phyloP scores from a whole-genome alignment of 1,139 yeast genomes.

The Scheffersomyces cryptocercus region DNA sequence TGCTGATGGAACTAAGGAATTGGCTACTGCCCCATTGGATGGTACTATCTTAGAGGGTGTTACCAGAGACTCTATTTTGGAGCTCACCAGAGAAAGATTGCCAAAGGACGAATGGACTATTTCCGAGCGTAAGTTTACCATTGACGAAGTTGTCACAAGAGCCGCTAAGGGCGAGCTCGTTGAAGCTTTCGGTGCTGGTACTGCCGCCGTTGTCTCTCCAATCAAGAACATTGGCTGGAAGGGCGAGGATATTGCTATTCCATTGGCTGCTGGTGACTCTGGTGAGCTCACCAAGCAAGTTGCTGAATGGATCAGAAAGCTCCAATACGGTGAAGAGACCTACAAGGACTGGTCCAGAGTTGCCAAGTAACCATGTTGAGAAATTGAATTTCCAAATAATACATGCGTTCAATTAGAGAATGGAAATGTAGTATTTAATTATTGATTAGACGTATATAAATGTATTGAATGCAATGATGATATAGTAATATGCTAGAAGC shows the following conservation, averaged over 20 bases:
- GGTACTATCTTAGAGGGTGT: slow-evolving; percentile 47
- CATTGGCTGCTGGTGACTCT: slow-evolving; percentile 75
- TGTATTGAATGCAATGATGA: too few species aligned
- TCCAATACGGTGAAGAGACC: slow-evolving; percentile 83
- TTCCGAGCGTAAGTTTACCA: slow-evolving; percentile 79
- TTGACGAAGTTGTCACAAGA: slow-evolving; percentile 74
- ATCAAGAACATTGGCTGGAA: slow-evolving; percentile 83
- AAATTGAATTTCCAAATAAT: too few species aligned
- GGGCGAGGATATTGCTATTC: slow-evolving; percentile 71
- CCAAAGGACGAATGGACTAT: slow-evolving; percentile 41
- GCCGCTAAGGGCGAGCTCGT: slow-evolving; percentile 79
- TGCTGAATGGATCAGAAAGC: slow-evolving; percentile 80
- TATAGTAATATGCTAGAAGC: too few species aligned
- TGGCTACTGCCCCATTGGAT: slow-evolving; percentile 43
- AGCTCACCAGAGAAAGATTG: slow-evolving; percentile 31
- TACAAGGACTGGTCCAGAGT: slow-evolving; percentile 64
- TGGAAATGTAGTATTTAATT: too few species aligned
- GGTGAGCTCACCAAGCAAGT: slow-evolving; percentile 80
- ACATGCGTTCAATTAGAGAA: too few species aligned
- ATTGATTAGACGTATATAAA: too few species aligned
- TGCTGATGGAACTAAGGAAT: slow-evolving; percentile 33
- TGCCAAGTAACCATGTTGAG: slow-evolving; percentile 23
- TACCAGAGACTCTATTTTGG: slow-evolving; percentile 42
- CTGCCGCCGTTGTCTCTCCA: slow-evolving; percentile 96
- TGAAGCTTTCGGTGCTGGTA: slow-evolving; percentile 96